Evolutionary conservation across 2,329 filamentous ascomycete species (phyloP).

Genomic region (Trichoderma gracile): DNA sequence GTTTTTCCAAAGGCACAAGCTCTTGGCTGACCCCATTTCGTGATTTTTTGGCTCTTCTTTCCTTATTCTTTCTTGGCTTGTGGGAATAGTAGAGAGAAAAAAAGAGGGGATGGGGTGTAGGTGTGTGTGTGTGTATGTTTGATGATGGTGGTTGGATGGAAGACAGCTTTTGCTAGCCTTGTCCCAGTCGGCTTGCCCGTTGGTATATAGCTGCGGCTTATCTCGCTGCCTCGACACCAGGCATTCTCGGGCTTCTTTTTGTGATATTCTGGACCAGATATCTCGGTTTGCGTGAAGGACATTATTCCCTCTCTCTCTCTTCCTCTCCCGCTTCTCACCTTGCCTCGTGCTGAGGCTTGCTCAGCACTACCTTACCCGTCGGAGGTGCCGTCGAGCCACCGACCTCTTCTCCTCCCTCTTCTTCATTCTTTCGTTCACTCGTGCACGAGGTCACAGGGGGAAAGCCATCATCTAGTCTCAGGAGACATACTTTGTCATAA

Average conservation of each 20-base stretch:
- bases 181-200: constrained; percentile 19
- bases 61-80: background rate
- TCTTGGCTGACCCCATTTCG: background rate
- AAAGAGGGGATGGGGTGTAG: too few species aligned
- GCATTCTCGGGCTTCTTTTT: constrained; percentile 15
- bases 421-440: background rate
- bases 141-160: background rate
- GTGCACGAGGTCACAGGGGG: background rate
- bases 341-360: constrained; percentile 6
- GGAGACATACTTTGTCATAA: constrained; percentile 6
- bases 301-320: background rate
- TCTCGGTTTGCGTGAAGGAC: constrained; percentile 9
- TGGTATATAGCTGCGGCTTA: constrained; percentile 23
- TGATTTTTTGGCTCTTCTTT: too few species aligned
- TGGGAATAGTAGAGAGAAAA: background rate
- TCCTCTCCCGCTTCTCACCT: background rate
- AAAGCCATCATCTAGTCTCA: background rate
- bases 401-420: background rate
- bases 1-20: constrained; percentile 7
- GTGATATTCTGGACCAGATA: constrained; percentile 12
- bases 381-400: constrained; percentile 14
- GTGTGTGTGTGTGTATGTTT: too few species aligned
- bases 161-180: background rate
- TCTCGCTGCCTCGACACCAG: constrained; percentile 20
- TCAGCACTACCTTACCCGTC: constrained; percentile 12